phyloP scores from a whole-genome alignment of 1,284 basidiomycete species.

The Moesziomyces aphidis region DNA sequence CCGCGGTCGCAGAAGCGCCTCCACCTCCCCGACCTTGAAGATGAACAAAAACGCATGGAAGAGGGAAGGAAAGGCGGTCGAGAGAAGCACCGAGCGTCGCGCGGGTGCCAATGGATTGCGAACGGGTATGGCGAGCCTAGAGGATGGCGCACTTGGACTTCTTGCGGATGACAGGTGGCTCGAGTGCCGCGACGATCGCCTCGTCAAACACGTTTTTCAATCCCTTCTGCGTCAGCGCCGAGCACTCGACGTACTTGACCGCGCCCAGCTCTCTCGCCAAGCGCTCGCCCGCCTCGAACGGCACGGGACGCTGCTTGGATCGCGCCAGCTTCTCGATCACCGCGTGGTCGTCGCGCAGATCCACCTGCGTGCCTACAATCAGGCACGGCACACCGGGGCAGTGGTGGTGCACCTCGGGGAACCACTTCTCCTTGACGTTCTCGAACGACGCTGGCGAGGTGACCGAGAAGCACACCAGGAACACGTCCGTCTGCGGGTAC shows the following conservation, averaged over 20 bases:
- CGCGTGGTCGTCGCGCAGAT: conserved; percentile 91
- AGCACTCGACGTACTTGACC: conserved; percentile 99
- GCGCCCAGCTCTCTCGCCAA: conserved; percentile 95
- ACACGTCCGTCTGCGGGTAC: conserved; percentile 99
- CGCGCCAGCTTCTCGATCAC: conserved; percentile 94
- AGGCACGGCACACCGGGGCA: conserved; percentile 99
- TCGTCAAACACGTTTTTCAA: conserved; percentile 99
- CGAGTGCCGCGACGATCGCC: conserved; percentile 98
- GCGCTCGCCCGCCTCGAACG: conserved; percentile 87
- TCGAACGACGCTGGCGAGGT: conserved; percentile 98
- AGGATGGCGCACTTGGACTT: conserved; percentile 84
- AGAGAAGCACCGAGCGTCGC: neutral
- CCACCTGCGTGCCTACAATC: conserved; percentile 98
- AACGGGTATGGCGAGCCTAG: conserved; percentile 70
- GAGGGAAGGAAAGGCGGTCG: conserved; percentile 1
- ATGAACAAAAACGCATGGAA: neutral
- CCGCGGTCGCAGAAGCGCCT: too few species aligned
- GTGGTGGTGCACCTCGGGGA: conserved; percentile 99
- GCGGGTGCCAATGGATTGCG: neutral
- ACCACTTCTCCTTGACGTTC: conserved; percentile 99
- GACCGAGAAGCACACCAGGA: conserved; percentile 99
- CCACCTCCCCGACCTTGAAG: too few species aligned
- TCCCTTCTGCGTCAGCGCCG: conserved; percentile 97
- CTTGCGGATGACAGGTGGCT: conserved; percentile 90
- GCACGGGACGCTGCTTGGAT: conserved; percentile 95